Base-by-base conservation (phyloP, 31 red algal genomes). In the Porphyra umbilicalis region DNA sequence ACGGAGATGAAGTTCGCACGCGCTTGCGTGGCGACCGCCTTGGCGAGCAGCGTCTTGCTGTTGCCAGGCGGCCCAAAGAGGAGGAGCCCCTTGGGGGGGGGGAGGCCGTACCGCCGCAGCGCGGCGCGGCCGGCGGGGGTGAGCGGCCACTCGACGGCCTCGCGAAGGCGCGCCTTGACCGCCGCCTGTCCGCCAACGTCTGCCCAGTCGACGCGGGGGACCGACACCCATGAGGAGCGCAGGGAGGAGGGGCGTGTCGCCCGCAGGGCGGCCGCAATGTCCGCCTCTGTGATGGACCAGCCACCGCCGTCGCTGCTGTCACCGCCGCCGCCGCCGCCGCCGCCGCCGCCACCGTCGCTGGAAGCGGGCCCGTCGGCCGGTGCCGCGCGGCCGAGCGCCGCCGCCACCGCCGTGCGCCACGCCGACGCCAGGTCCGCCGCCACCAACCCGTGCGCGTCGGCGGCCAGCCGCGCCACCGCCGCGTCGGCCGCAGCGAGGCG, bases 11-110 rank as follows among this genome's bases (percentile, higher is more conserved):
- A 94, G 76, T 90, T 92, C 8, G 88, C 89, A 32, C 84, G 84
- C 20, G 85, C 88, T 35, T 98, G 93, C 1, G 87, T 89, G 76
- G 96, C 92, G 16, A 94, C 90, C 8, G 96, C 96, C 76, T 90
- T 80, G 44, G 96, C 96, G 11, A 98, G 86, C 35, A 98, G 76
- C 6, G 96, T 98, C 81, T 98, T 98, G 67, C 96, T 93, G 82
- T 93, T 93, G 33, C 96, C 96, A 9, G 96, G 96, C 33, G 96
- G 96, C 3, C 94, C 90, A 87, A 84, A 93, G n/a, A 93, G 74
- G 40, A 93, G 82, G 8, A 93, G 39, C n/a, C 82, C 92, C 35
- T 67, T 80, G 32, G 89, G 92, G 25, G 85, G 87, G 36, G 76
- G 83, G 78, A 86, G 77, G n/a, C 85, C 88, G 31, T 80, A 38